phyloP scores from a whole-genome alignment of 192 early-diverging fungal species.

The Coemansia aciculifera region DNA sequence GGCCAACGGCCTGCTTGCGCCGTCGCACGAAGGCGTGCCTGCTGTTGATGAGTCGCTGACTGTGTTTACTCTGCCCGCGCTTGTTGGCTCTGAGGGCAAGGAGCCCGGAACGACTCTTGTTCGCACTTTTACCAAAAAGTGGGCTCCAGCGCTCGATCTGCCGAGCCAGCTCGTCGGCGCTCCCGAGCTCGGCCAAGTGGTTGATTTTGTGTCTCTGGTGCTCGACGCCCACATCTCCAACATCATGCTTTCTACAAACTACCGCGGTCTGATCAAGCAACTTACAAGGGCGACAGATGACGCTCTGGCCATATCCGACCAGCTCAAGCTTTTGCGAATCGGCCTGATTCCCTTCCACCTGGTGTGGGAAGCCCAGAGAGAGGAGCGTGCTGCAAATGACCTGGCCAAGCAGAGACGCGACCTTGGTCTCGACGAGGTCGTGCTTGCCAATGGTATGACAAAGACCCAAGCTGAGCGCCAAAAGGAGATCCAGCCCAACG shows the following conservation, averaged over 20 bases:
- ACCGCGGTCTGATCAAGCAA: constrained; percentile 35
- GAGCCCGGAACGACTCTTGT: constrained; percentile 18
- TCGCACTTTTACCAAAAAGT: constrained; percentile 37
- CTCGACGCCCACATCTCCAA: constrained; percentile 48
- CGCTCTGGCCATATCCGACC: constrained; percentile 50
- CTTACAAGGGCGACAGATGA: constrained; percentile 34
- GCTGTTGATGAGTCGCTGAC: constrained; percentile 38
- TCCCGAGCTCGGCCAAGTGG: constrained; percentile 31
- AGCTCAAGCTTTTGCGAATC: constrained; percentile 43
- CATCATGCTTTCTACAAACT: constrained; percentile 39
- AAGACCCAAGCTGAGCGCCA: constrained; percentile 46
- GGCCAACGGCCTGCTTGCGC: constrained; percentile 6
- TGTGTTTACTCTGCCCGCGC: constrained; percentile 20
- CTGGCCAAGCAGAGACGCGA: constrained; percentile 43
- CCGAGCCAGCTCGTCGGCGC: constrained; percentile 26
- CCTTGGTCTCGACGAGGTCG: constrained; percentile 53
- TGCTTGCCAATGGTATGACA: constrained; percentile 48
- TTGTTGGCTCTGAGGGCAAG: constrained; percentile 8
- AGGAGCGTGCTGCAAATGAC: constrained; percentile 35
- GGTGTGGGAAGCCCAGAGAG: constrained; percentile 43
- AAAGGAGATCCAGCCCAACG: constrained; percentile 29
- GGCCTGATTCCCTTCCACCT: constrained; percentile 48
- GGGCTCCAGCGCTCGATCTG: constrained; percentile 44
- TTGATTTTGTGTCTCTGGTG: constrained; percentile 39
- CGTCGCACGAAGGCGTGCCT: constrained; percentile 22